Evolutionary conservation across 139 green algal species (phyloP), one percentile per base, ranked within the genome.

Genomic region (Chlorella sp.): DNA sequence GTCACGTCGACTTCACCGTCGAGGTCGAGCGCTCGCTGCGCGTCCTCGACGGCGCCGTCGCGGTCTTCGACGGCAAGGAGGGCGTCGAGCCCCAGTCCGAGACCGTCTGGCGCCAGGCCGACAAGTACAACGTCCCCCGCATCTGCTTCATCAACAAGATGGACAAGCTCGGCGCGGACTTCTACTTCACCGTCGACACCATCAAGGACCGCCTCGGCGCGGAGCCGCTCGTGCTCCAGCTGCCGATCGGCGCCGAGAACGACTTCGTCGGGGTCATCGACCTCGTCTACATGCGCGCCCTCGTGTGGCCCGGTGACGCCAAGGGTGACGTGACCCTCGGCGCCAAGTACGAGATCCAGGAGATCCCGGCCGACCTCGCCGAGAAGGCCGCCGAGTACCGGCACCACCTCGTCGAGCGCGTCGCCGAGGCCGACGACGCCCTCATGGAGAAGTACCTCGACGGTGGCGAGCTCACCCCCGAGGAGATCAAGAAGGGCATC

Each of bases 61-160:
- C 88, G 42, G 77, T 97, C 60, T 98, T 99, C 62, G 96, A 99
- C 82, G 88, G 86, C 2, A 96, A 99, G 67, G 89, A 91, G 2
- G 96, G 96, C 49, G 96, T 99, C 36, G 96, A 99, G 93, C 96
- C 96, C 3, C 96, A 99, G 88, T 87, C 84, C 0, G 95, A 96
- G 88, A 96, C 93, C 31, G 95, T 99, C 74, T 99, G 96, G 96
- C 92, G 96, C 72, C 95, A 99, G 90, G 95, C 95, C 61, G 93
- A 98, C 88, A 97, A 97, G 86, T 99, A 99, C 86, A 89, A 88
- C 63, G 91, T 97, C 51, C 93, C 87, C 2, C 90, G 96, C 70
- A 93, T 99, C 82, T 97, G 92, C 86, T 99, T 98, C 73, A 93
- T 99, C 24, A 99, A 99, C 92, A 99, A 99, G 90, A 99, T 99